Evolutionary conservation across 192 early-diverging fungal species (phyloP), one percentile per base, ranked within the genome.

Genomic region (Pilaira anomala): DNA sequence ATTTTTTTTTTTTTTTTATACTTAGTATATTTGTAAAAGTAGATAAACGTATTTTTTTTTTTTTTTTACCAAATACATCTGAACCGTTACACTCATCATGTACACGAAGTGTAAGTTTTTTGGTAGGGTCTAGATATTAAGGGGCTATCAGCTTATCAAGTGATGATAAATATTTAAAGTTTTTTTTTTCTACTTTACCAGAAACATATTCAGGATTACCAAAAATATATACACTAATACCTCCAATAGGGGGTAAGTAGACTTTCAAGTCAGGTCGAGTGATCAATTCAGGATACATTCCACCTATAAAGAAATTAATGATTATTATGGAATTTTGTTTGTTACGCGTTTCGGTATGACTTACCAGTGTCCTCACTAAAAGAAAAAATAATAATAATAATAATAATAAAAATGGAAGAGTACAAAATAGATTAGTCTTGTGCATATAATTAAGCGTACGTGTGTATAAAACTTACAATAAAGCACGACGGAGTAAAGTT

Each of bases 71-170:
- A 77, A 92, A 92, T 8, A 93, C 91, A 48, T 93, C 90, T 0
- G 87, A 90, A 18, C 93, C 95, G 74, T 97, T 97, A 79, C 95
- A 97, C 62, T 97, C 95, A 72, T 97, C 95, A 76, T 97, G 94
- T 1, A 97, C 91, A 18, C 94, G 79, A 56, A 93, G 77, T 1
- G 92, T 94, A 30, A 97, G 68, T 11, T 85, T 85, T 63, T 92
- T 92, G 49, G 83, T 75, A 29, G 95, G 86, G 75, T 97, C 91
- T 36, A 52, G 19, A 50, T 16, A 26, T 45, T 22, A 28, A 45
- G 16, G 36, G 5, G 6, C 1, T 46, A 46, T 46, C 1, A 46
- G 44, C 16, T 46, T 21, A 48, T 18, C 9, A 26, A 28, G 14
- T 25, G 25, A 25, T n/a, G 1, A 49, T 26, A 36, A 0, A 28